Evolutionary conservation across 225 moss, liverwort and hornwort genomes (phyloP), one percentile per base, ranked within the genome.

Genomic region (Lunularia cruciata): DNA sequence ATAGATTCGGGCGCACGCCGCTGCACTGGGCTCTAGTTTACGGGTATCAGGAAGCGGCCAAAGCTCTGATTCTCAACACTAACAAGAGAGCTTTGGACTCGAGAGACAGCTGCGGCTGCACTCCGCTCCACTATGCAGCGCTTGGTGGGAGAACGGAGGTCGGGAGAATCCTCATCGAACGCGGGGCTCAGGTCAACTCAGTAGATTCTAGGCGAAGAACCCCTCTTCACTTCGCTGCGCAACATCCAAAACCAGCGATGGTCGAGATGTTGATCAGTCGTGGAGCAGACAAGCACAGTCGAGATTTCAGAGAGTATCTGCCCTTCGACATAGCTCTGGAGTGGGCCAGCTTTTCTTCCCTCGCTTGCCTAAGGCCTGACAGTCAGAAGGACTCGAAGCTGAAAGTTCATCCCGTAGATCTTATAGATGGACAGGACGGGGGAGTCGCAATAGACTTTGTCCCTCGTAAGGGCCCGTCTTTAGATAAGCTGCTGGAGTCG

Each of bases 21-120:
- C 31, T 92, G 32, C 92, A 92, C 47, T 92, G 89, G 89, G 89
- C 92, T 8, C 33, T 89, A 8, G 87, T 87, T 6, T 86, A 87
- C 52, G 84, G 83, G 1, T 72, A 83, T 49, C 74, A 74, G 20
- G 84, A 86, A 38, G 81, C 68, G 0, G 84, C 89, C 2, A 78
- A 65, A 51, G 68, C 69, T 8, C 69, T 92, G 39, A 84, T 89
- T 20, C 55, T 86, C 28, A 89, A 87, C 62, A 92, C 74, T 22
- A 65, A 78, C 16, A 85, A 69, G 16, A 22, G 25, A 25, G 74
- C 54, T 2, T 64, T 92, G 0, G 89, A 92, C 25, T 39, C 69
- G 6, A 55, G 74, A 36, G 92, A 92, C 74, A 79, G 81, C 19
- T 76, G 68, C 26, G 92, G 92, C 8, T 92, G 92, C 65, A 86